These are phyloP conservation scores for Amoebophrya sp. DNA, from an alignment of 169 alveolate species.

Conservation along the genomic window DNA sequence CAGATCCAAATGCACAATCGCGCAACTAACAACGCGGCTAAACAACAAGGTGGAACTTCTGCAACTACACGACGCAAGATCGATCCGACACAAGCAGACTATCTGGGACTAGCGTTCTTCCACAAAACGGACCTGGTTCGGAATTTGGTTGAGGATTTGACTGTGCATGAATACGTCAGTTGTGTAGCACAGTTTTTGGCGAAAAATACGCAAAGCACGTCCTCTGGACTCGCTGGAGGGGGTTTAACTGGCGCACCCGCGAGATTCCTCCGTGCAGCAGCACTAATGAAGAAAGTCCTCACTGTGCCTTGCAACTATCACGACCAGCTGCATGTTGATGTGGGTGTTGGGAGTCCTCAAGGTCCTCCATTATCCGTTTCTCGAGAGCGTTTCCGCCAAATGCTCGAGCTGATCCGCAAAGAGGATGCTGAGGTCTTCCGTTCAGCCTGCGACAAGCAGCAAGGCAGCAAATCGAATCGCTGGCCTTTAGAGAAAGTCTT, in stretches of 20 bases:
- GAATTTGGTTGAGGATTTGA: not conserved
- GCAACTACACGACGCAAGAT: no score
- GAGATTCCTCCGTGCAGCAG: not conserved
- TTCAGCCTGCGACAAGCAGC: no score
- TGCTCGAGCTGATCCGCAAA: not conserved
- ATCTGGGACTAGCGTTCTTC: not conserved
- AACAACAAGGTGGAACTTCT: no score
- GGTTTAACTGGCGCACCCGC: not conserved
- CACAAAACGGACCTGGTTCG: not conserved
- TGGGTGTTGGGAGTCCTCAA: no score
- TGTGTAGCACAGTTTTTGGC: not conserved
- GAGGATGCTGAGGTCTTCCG: not conserved
- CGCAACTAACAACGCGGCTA: not conserved
- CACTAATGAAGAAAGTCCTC: not conserved
- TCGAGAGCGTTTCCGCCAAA: not conserved
- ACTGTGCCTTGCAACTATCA: not conserved
- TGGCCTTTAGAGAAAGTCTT: no score
- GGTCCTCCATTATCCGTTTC: not conserved
- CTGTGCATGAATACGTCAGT: not conserved
- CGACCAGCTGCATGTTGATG: no score
- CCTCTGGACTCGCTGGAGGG: not conserved
- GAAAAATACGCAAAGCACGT: not conserved
- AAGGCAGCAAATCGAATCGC: no score
- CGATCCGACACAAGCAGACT: not conserved
- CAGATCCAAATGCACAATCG: not conserved